Base-by-base conservation (phyloP, 202 grass and related monocot genomes). In the Setaria viridis region DNA sequence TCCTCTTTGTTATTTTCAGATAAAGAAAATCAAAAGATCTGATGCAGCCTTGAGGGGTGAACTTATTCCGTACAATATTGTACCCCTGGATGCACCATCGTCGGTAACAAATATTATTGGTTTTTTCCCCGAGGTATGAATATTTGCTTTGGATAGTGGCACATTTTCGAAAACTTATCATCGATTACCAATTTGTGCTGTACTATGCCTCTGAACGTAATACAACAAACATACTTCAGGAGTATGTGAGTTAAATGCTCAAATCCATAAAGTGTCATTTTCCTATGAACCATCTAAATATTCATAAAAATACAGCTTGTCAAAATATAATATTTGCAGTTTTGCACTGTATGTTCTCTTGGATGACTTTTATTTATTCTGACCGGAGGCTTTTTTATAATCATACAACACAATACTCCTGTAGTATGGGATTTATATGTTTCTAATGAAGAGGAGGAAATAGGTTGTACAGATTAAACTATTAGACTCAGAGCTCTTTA, bases 41-140 rank as follows among this genome's bases (percentile, higher is more conserved):
- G 93, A 95, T 83, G 91, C 83, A 85, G 85, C 84, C 5, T 68
- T 99, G 80, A 85, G 90, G 76, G 95, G 91, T n/a, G 96, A 96
- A 91, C 81, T 94, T 84, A 74, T 82, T 54, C 91, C 90, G 12
- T 99, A 96, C 85, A 99, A 99, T 79, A 99, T 99, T 89, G 89
- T 99, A 73, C 96, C 93, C 60, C 78, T 99, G 80, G 96, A 99
- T 84, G 74, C 88, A 77, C 87, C 91, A 41, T 99, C 90, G 7
- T 99, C 93, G 43, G 78, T 99, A 50, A 90, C 90, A 66, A 99
- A 99, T 84, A 85, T 82, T 72, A 81, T 99, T 79, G 92, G 90
- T 7, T 92, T 94, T 80, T 99, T 96, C 63, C 93, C 96, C 14
- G 96, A 99, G 87, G 96, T 99, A 91, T 29, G 65, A 50, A 57